Conservation (phyloP, 805 yeast species). For the Scheffersomyces coipomensis region DNA sequence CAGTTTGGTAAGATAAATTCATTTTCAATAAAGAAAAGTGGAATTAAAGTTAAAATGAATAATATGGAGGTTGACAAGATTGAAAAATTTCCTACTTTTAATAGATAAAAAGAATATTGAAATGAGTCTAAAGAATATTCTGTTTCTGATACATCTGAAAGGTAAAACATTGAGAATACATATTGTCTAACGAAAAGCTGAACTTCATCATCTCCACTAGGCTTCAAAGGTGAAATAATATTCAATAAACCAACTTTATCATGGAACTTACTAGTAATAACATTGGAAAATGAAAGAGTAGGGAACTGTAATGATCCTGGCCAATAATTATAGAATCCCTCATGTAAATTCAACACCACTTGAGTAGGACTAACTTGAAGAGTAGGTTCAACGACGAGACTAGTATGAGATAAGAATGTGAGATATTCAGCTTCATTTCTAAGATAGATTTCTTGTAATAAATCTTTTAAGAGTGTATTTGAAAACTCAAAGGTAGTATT, state of each 20-base stretch:
- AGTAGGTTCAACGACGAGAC: slow-evolving; percentile 18
- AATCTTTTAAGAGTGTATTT: not conserved
- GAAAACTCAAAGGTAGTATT: slow-evolving; percentile 1
- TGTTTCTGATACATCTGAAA: slow-evolving; percentile 11
- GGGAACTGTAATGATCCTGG: not conserved
- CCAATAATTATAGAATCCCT: slow-evolving; percentile 9
- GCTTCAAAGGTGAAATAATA: not conserved
- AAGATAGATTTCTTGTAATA: slow-evolving; percentile 15
- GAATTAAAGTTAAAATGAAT: not conserved
- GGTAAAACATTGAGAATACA: slow-evolving; percentile 12
- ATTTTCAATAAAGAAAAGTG: not conserved
- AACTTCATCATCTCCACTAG: not conserved
- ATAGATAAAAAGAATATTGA: slow-evolving; percentile 2
- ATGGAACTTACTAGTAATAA: not conserved
- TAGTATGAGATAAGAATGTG: slow-evolving; percentile 8
- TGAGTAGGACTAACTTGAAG: slow-evolving; percentile 3
- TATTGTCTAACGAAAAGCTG: slow-evolving; percentile 7
- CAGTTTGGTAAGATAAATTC: not conserved
- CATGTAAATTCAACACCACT: slow-evolving; percentile 7
- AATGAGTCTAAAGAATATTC: slow-evolving; percentile 7
- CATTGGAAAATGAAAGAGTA: not conserved
- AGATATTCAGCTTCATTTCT: slow-evolving; percentile 18
- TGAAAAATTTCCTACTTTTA: slow-evolving; percentile 10
- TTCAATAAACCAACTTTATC: not conserved
- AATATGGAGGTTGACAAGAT: slow-evolving; percentile 7